Evolutionary conservation across 495 filamentous ascomycete species (phyloP), one percentile per base, ranked within the genome.

Genomic region (Trichoderma orchidacearum): DNA sequence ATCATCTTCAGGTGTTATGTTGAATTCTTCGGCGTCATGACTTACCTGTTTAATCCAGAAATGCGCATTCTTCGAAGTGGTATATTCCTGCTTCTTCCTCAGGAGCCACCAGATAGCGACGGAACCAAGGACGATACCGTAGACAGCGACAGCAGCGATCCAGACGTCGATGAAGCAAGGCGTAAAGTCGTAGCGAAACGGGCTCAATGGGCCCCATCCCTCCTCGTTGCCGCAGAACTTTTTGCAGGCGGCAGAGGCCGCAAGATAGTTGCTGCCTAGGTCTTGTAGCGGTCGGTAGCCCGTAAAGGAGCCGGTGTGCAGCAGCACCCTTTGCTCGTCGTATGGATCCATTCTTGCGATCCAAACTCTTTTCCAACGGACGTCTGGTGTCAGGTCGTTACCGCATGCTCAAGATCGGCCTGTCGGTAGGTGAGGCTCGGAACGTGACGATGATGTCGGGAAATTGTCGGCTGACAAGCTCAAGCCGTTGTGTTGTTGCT

Each of bases 161-260:
- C 85, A 87, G 9, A 91, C 78, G 67, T 97, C 94, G 52, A 95
- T 78, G 67, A 96, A 97, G 71, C 94, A 99, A 56, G 94, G 90
- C 34, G 94, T 96, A 69, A 99, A 87, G 68, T 97, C 91, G 68
- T 86, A 95, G 60, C 90, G 74, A 56, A 79, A 75, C 18, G 81
- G 80, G 68, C 89, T 93, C 62, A 99, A 57, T 17, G 94, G 94
- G 11, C 94, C 94, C 93, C 93, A 99, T 65, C 94, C 94, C 70
- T 96, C 91, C 31, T 73, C 70, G 71, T 95, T 89, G 62, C 84
- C 80, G 70, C 91, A 96, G 70, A 95, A 77, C 65, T 93, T 86
- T 50, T 63, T 65, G 58, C 67, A 66, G 45, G 63, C 51, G 38
- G 59, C 58, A 5, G 65, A 66, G 5, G 77, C 72, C 41, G 61